phyloP scores from a whole-genome alignment of 1,139 yeast genomes.

The Meyerozyma elateridarum region DNA sequence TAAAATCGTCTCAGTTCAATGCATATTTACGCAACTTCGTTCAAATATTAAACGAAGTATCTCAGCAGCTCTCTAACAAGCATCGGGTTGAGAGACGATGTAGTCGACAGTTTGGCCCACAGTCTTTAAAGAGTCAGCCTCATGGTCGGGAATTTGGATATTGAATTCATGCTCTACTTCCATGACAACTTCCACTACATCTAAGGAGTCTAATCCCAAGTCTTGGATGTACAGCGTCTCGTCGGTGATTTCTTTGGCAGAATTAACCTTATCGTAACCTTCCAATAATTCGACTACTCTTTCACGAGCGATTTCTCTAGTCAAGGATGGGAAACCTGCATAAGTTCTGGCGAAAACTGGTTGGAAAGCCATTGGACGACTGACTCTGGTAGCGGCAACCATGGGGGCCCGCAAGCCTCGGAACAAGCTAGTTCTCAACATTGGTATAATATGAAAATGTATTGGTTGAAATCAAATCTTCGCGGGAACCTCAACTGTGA shows the following conservation, averaged over 20 bases:
- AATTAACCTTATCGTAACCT: slow-evolving; percentile 67
- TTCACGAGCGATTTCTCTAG: slow-evolving; percentile 67
- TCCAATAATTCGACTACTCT: slow-evolving; percentile 76
- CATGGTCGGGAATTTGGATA: slow-evolving; percentile 79
- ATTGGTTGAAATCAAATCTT: slow-evolving; percentile 1
- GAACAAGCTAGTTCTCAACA: slow-evolving; percentile 13
- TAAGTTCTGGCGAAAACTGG: slow-evolving; percentile 38
- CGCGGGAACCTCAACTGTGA: slow-evolving; percentile 1
- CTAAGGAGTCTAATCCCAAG: slow-evolving; percentile 82
- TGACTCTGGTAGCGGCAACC: slow-evolving; percentile 13
- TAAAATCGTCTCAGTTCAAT: slow-evolving; percentile 6
- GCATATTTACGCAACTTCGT: slow-evolving; percentile 1
- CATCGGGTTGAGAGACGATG: slow-evolving; percentile 69
- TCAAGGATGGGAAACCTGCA: slow-evolving; percentile 61
- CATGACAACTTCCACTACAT: slow-evolving; percentile 85
- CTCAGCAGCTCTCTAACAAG: slow-evolving; percentile 34
- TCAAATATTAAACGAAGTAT: background rate
- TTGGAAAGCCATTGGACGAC: slow-evolving; percentile 13
- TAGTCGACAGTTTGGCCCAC: slow-evolving; percentile 80
- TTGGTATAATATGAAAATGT: background rate
- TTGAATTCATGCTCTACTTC: slow-evolving; percentile 82
- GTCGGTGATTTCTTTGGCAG: slow-evolving; percentile 47
- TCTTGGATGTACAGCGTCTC: slow-evolving; percentile 65
- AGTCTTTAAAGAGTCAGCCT: slow-evolving; percentile 78
- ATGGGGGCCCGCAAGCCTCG: slow-evolving; percentile 23